Percentiles rank a stretch among this genome's conserved stretches.
Evolutionary conservation across 352 stramenopile genomes (phyloP).

Genomic region (Phytophthora aleatoria): DNA sequence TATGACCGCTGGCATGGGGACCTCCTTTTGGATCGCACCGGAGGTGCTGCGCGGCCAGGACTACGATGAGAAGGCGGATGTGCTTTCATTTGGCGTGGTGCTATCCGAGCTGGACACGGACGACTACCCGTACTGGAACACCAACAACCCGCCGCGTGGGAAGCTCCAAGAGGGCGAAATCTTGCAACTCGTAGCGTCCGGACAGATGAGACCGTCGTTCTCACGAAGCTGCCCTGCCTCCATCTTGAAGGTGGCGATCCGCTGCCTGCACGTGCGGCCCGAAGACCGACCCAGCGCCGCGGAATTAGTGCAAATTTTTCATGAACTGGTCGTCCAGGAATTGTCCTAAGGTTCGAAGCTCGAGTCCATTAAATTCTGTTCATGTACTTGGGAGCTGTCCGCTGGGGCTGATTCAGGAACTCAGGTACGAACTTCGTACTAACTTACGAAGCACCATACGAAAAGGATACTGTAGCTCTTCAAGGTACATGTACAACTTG

Average conservation of each 20-base stretch:
- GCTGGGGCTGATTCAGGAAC: too few relatives aligned
- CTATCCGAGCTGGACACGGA: constrained; percentile 51
- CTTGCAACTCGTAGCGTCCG: constrained; percentile 34
- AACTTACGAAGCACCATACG: too few relatives aligned
- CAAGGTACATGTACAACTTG: constrained; percentile 3
- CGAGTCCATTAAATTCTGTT: too few relatives aligned
- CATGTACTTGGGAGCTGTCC: too few relatives aligned
- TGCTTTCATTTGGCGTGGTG: constrained; percentile 49
- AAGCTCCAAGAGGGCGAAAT: constrained; percentile 25
- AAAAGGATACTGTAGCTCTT: background rate
- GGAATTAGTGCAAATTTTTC: constrained; percentile 31
- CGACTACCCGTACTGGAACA: constrained; percentile 46
- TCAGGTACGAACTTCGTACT: too few relatives aligned
- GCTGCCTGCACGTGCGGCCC: constrained; percentile 36
- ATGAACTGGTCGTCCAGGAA: constrained; percentile 11
- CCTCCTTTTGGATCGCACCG: constrained; percentile 43
- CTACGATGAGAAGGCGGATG: constrained; percentile 44
- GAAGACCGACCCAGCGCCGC: constrained; percentile 33
- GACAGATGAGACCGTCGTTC: constrained; percentile 40
- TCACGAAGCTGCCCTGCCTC: constrained; percentile 27
- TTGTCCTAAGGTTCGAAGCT: constrained; percentile 1
- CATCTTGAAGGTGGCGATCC: constrained; percentile 38
- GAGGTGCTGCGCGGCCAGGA: constrained; percentile 35
- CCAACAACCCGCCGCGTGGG: constrained; percentile 13
- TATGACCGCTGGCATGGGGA: constrained; percentile 38